phyloP scores from a whole-genome alignment of 2,329 filamentous ascomycete species.

The Chaetomiaceae sp. region DNA sequence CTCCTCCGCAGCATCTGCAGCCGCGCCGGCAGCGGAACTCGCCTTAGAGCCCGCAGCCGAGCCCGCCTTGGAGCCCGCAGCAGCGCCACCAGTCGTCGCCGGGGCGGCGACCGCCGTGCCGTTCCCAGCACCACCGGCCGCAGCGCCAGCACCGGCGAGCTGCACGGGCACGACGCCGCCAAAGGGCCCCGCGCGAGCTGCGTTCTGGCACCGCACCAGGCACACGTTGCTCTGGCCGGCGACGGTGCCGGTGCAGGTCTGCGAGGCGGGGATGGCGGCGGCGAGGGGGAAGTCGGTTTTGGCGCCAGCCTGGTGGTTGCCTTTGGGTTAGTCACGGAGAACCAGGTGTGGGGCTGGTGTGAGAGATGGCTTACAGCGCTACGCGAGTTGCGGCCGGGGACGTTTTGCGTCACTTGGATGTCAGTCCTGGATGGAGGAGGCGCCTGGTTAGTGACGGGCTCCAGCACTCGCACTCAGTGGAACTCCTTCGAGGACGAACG shows the following conservation, averaged over 20 bases:
- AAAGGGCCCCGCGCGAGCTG: slow-evolving; percentile 54
- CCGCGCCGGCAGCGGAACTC: slow-evolving; percentile 1
- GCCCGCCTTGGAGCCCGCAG: not conserved
- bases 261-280: slow-evolving; percentile 48
- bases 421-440: slow-evolving; percentile 27
- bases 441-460: not conserved
- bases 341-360: not conserved
- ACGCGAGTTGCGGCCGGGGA: slow-evolving; percentile 45
- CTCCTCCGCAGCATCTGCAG: not conserved
- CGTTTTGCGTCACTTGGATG: slow-evolving; percentile 49
- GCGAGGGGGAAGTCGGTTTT: slow-evolving; percentile 45
- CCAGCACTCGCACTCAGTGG: too few species aligned
- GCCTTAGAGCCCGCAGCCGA: not conserved
- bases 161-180: slow-evolving; percentile 39
- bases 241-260: slow-evolving; percentile 53
- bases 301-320: slow-evolving; percentile 30
- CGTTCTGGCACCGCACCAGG: slow-evolving; percentile 58
- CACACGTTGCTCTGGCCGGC: slow-evolving; percentile 55
- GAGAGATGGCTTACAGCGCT: slow-evolving; percentile 30
- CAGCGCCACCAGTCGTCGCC: not conserved
- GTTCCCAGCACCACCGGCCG: not conserved
- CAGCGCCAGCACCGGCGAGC: slow-evolving; percentile 17
- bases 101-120: not conserved
- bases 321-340: not conserved
- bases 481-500: not conserved